A percentile compares a stretch with the other conserved stretches of the same genome.
Evolutionary conservation across 805 yeast genomes (phyloP).

Genomic region (Spathaspora sp.): DNA sequence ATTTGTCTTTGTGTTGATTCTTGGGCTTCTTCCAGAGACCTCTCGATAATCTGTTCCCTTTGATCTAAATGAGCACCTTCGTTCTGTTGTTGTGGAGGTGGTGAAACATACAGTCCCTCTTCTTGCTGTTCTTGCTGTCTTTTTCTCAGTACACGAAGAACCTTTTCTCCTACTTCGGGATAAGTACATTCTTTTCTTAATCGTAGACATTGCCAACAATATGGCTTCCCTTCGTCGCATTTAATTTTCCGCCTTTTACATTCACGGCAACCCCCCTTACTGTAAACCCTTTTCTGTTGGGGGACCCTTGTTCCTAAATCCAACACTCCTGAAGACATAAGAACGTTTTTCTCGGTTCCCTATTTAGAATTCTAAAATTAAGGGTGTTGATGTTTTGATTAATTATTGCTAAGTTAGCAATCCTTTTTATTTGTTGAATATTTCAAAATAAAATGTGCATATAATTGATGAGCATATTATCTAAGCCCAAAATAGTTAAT

Average conservation of each 20-base stretch:
- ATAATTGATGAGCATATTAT: background rate
- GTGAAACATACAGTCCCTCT: background rate
- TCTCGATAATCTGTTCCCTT: background rate
- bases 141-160: constrained; percentile 23
- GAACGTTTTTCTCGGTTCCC: background rate
- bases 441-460: background rate
- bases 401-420: background rate
- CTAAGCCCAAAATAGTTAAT: background rate
- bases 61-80: background rate
- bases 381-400: background rate
- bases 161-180: constrained; percentile 35
- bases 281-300: constrained; percentile 17
- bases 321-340: constrained; percentile 5
- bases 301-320: constrained; percentile 2
- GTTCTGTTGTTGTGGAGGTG: background rate
- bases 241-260: constrained; percentile 41
- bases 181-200: constrained; percentile 32
- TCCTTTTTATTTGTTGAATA: background rate
- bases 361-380: background rate
- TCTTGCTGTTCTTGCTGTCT: constrained; percentile 5
- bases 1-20: background rate
- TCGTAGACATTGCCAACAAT: constrained; percentile 37
- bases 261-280: constrained; percentile 38
- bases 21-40: background rate
- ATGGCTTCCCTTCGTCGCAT: constrained; percentile 38